Percentiles rank a stretch among this genome's conserved stretches.
phyloP scores from a whole-genome alignment of 768 basidiomycete species.

The Trametes maxima region DNA sequence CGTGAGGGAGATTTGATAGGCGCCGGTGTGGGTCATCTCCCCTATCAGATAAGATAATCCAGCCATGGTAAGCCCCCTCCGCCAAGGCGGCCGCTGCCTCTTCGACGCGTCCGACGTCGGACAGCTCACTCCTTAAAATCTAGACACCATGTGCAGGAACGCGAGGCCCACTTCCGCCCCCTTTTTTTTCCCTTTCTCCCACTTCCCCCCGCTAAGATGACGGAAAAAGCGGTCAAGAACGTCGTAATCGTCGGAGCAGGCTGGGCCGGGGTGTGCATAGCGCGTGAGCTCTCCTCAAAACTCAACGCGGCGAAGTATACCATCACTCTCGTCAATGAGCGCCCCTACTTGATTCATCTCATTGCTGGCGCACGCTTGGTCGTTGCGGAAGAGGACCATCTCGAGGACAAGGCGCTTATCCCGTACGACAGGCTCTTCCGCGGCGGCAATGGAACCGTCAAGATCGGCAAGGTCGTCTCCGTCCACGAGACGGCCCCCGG shows the following conservation, averaged over 20 bases:
- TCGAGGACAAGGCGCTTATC: constrained; percentile 50
- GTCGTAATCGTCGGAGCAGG: constrained; percentile 63
- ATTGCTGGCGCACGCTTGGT: constrained; percentile 55
- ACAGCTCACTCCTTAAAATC: too few species aligned
- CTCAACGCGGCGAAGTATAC: constrained; percentile 51
- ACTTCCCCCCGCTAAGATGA: background rate
- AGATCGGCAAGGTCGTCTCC: constrained; percentile 39
- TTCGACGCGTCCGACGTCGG: too few species aligned
- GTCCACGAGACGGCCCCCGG: constrained; percentile 35
- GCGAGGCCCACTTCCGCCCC: too few species aligned
- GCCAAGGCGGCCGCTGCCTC: too few species aligned
- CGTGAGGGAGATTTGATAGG: too few species aligned
- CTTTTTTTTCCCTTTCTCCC: background rate
- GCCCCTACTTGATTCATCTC: constrained; percentile 53
- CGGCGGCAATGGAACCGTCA: constrained; percentile 46
- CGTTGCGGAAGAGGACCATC: constrained; percentile 45
- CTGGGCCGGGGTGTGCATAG: constrained; percentile 48
- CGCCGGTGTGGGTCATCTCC: too few species aligned
- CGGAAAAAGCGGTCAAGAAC: constrained; percentile 29
- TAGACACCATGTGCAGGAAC: too few species aligned
- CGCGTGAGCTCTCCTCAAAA: constrained; percentile 50
- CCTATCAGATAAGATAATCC: too few species aligned
- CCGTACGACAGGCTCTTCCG: constrained; percentile 53
- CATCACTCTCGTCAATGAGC: constrained; percentile 56
- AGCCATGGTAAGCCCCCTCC: too few species aligned